A percentile compares a stretch with the other conserved stretches of the same genome.
Evolutionary conservation across 371 early-diverging fungal species (phyloP).

Genomic region (Lichtheimia ornata): DNA sequence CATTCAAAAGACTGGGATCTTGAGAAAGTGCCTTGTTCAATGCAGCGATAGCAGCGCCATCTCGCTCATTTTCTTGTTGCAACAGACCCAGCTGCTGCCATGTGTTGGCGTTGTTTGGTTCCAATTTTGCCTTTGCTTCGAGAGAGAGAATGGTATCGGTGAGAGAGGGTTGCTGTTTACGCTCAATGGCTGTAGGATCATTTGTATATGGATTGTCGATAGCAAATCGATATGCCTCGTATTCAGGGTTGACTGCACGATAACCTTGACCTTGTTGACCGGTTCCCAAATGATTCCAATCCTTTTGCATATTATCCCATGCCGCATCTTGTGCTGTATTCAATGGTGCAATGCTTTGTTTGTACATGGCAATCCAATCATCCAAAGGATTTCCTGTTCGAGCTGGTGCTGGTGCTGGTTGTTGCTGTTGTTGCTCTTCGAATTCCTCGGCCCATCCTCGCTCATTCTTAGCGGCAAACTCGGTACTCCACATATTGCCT

Average conservation of each 20-base stretch:
- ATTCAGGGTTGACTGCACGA: slow-evolving; percentile 65
- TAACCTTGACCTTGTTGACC: slow-evolving; percentile 57
- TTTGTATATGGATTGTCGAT: slow-evolving; percentile 77
- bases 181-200: slow-evolving; percentile 43
- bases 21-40: slow-evolving; percentile 75
- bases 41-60: slow-evolving; percentile 88
- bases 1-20: slow-evolving; percentile 74
- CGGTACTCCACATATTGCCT: slow-evolving; percentile 53
- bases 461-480: slow-evolving; percentile 59
- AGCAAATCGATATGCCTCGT: slow-evolving; percentile 76
- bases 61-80: slow-evolving; percentile 97
- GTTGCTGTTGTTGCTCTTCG: slow-evolving; percentile 3
- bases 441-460: slow-evolving; percentile 69
- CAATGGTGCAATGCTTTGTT: slow-evolving; percentile 70
- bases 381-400: slow-evolving; percentile 38
- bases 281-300: slow-evolving; percentile 68
- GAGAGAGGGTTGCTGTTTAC: slow-evolving; percentile 57
- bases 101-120: slow-evolving; percentile 75
- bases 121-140: slow-evolving; percentile 86
- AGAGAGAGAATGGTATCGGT: slow-evolving; percentile 87
- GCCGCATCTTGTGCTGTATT: slow-evolving; percentile 69
- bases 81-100: slow-evolving; percentile 90
- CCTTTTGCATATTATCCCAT: slow-evolving; percentile 79
- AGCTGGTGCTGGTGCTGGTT: neutral
- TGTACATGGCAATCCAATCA: slow-evolving; percentile 76